Base-by-base conservation (phyloP, 2,329 filamentous ascomycete genomes). In the Cylindrodendrum hubeiense region DNA sequence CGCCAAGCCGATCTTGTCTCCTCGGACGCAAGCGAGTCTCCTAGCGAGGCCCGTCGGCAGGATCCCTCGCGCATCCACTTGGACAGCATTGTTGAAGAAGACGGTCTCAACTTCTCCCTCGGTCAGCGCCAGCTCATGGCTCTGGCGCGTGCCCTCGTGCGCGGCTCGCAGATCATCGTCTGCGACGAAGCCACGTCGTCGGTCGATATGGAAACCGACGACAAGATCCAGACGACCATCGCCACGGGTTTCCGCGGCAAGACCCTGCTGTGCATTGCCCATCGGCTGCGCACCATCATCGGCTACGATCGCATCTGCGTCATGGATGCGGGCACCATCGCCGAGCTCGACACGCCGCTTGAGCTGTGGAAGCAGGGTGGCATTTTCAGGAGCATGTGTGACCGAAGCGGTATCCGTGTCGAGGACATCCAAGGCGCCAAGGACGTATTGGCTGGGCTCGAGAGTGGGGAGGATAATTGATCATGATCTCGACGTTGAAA, bases 81-180 rank as follows among this genome's bases (percentile, higher is more conserved):
- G 22, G 95, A 98, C 79, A 91, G 88, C 17, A 76, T 89, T 2
- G 95, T 98, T 3, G 94, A 98, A 73, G 96, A 98, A 77, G 95
- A 98, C 81, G 96, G 96, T 0, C 86, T 97, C 66, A 98, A 98
- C 80, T 98, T 97, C 84, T 97, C 94, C 0, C 90, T 98, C 10
- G 95, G 95, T 7, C 95, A 98, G 81, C 90, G 96, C 3, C 96
- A 98, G 80, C 88, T 98, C 52, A 97, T 98, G 92, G 96, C 96
- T 1, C 86, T 99, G 1, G 95, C 95, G 0, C 90, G 96, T 1
- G 96, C 96, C 0, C 88, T 99, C 3, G 95, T 98, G 5, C 90
- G 95, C 39, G 90, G 91, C 46, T 92, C 91, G 1, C 93, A 92
- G 72, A 98, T 98, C 80, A 98, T 98, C 73, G 91, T 99, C 53